Evolutionary conservation across 129 eudicot genomes (phyloP).

Genomic region (Heracleum sosnowskyi): DNA sequence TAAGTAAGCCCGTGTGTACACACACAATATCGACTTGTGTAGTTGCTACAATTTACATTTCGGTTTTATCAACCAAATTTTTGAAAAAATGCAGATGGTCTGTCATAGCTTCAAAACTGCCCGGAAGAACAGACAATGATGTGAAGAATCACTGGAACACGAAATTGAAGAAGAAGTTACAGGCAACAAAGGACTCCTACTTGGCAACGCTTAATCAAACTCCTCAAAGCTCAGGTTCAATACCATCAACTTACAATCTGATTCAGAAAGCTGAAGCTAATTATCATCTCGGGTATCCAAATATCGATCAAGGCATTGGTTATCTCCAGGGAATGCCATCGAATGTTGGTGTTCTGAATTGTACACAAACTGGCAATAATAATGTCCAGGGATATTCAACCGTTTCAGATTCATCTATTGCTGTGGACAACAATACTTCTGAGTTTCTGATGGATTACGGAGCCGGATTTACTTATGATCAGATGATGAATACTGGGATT

Average conservation of each 20-base stretch:
- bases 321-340: background rate
- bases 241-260: background rate
- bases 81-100: conserved; percentile 47
- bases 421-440: conserved; percentile 6
- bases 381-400: background rate
- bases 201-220: background rate
- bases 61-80: background rate
- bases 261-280: background rate
- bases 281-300: background rate
- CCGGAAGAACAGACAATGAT: conserved; percentile 86
- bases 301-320: background rate
- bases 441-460: conserved; percentile 9
- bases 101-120: conserved; percentile 59
- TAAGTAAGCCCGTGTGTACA: no score
- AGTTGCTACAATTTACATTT: no score
- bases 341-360: background rate
- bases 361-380: background rate
- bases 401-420: background rate
- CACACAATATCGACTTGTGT: no score
- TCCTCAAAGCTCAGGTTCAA: background rate
- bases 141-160: conserved; percentile 92
- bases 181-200: conserved; percentile 14
- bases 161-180: conserved; percentile 56
- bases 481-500: background rate
- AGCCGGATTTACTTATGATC: background rate